phyloP scores from a whole-genome alignment of 140 eudicot genomes.

The Erigeron philadelphicus region DNA sequence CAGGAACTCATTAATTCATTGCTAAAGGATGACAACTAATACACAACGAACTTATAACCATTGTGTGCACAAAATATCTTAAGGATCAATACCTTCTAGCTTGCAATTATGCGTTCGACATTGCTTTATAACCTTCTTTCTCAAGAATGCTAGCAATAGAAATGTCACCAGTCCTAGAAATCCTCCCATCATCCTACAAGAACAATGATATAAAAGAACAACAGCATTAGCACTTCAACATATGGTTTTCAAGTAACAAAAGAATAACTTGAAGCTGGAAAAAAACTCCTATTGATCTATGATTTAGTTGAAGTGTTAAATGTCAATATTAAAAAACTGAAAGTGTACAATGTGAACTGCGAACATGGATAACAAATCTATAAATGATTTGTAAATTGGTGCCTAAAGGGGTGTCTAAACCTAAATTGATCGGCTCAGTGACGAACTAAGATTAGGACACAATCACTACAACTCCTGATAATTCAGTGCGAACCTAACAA shows the following conservation, averaged over 20 bases:
- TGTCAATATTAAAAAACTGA: not conserved
- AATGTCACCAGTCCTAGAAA: slow-evolving; percentile 77
- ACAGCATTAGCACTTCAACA: not conserved
- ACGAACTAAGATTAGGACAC: too few relatives aligned
- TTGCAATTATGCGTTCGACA: slow-evolving; percentile 42
- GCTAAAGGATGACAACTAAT: not conserved
- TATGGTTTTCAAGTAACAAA: not conserved
- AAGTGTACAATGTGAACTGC: not conserved
- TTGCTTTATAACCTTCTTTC: slow-evolving; percentile 84
- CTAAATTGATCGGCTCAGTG: too few relatives aligned
- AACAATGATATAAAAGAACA: not conserved
- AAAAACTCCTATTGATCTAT: slow-evolving; percentile 6
- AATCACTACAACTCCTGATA: too few relatives aligned
- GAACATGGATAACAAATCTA: too few relatives aligned
- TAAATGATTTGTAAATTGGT: too few relatives aligned
- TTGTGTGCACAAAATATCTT: not conserved
- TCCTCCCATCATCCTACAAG: slow-evolving; percentile 74
- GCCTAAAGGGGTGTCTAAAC: too few relatives aligned
- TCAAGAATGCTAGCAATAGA: slow-evolving; percentile 70
- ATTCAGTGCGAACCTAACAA: too few relatives aligned
- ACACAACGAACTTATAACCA: not conserved
- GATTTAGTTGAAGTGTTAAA: slow-evolving; percentile 1
- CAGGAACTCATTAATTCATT: not conserved
- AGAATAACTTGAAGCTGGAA: not conserved
- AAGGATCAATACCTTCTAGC: slow-evolving; percentile 25